Base-by-base conservation (phyloP, 331 rosid genomes). In the Saraca asoca region DNA sequence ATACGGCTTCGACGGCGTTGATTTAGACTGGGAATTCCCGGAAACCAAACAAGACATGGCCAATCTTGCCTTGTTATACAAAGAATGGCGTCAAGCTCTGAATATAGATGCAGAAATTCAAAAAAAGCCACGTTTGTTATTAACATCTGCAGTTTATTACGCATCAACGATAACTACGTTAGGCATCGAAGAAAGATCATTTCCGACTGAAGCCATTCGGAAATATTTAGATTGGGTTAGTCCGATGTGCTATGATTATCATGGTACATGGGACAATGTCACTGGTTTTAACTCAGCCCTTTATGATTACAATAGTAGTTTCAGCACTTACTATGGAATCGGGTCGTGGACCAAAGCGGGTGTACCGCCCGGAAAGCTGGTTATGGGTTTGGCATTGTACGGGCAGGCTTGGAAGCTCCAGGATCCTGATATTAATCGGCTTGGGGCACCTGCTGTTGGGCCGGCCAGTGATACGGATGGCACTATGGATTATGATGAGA, bases 1-100 rank as follows among this genome's bases (percentile, higher is more conserved):
- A 0, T 89, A 77, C 17, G 90, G 88, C 0, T 90, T 89, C 53
- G 63, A 93, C 0, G 98, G 98, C 0, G 44, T 93, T 2, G 95
- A 93, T 65, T 73, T 90, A 44, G 96, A 93, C 15, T 93, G 96
- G 98, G 98, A 93, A 49, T 93, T 81, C 19, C 98, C 98, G 0
- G 14, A 24, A 0, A 57, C 70, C 29, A 77, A 39, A 12, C 16
- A 18, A 12, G 95, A 90, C 59, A 90, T 93, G 96, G 52, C 79
- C 5, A 88, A 93, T 53, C 85, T 93, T 9, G 93, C 70, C 18
- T 2, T 69, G 41, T 56, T 89, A 4, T 86, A 19, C 71, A 49
- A 55, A 33, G 78, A 85, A 58, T 87, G 87, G 96, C 60, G 61
- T 48, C 35, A 12, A 0, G 83, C 91, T 6, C 12, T 87, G 10